Evolutionary conservation across 305 asterid species (phyloP).

Genomic region (Andrographis paniculata): DNA sequence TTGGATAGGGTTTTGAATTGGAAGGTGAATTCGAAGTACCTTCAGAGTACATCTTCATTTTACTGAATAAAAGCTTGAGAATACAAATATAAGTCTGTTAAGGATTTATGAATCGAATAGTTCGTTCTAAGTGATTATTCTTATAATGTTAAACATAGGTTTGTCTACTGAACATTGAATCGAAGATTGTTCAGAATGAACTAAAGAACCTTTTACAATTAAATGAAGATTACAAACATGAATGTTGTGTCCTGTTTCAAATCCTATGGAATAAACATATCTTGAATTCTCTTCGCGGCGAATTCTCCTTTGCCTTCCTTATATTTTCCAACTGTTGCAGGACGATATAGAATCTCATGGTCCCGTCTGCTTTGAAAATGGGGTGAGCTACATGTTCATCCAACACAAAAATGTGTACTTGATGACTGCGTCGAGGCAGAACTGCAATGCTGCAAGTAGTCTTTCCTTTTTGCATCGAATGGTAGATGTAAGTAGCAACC

Average conservation of each 20-base stretch:
- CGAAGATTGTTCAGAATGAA: no score
- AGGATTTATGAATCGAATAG: no score
- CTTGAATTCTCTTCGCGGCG: not conserved
- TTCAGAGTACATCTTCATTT: no score
- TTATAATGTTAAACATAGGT: no score
- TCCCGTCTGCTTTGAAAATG: constrained; percentile 54
- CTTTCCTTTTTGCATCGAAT: constrained; percentile 58
- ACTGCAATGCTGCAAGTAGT: constrained; percentile 65
- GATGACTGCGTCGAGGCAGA: constrained; percentile 60
- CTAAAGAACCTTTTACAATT: no score
- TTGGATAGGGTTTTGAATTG: no score
- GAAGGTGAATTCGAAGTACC: no score
- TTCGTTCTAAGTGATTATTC: no score
- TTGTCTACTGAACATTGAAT: no score
- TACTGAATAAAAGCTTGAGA: no score
- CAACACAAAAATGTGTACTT: constrained; percentile 60
- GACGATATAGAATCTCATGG: constrained; percentile 50
- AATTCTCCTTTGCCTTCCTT: not conserved
- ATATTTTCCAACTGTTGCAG: constrained; percentile 17
- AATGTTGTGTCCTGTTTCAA: not conserved
- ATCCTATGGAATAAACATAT: not conserved
- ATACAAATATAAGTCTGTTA: no score
- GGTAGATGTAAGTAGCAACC: constrained; percentile 51
- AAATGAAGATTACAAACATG: no score
- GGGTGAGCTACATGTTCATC: constrained; percentile 60